phyloP scores from a whole-genome alignment of 352 stramenopile species.

The Pythium scleroteichum region DNA sequence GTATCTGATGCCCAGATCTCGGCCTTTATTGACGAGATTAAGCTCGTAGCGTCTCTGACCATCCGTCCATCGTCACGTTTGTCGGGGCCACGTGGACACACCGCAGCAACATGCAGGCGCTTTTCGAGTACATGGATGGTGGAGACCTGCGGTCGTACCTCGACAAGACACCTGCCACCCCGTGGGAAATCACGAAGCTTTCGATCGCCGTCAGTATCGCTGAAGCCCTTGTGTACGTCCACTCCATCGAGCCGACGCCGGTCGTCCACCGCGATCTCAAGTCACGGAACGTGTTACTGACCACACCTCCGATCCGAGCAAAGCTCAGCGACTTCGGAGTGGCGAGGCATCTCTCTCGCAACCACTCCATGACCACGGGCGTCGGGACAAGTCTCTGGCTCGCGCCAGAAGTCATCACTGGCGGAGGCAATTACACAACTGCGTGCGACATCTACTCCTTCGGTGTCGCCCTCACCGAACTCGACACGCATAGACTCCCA shows the following conservation, averaged over 20 bases:
- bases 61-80: background rate
- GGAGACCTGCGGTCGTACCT: background rate
- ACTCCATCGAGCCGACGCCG: background rate
- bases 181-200: background rate
- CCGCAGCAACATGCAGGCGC: background rate
- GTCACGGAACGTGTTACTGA: slow-evolving; percentile 7
- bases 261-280: slow-evolving; percentile 15
- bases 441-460: slow-evolving; percentile 21
- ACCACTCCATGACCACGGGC: slow-evolving; percentile 17
- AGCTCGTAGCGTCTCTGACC: background rate
- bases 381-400: slow-evolving; percentile 17
- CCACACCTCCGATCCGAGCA: background rate
- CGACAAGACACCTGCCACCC: background rate
- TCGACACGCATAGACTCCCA: slow-evolving; percentile 23
- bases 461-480: slow-evolving; percentile 13
- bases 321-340: slow-evolving; percentile 23
- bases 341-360: background rate
- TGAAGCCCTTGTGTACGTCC: background rate
- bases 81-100: slow-evolving; percentile 2
- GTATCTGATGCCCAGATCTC: background rate
- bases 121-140: background rate
- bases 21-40: background rate
- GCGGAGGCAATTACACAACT: slow-evolving; percentile 12
- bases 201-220: background rate
- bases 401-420: slow-evolving; percentile 17